Percentiles rank a stretch among this genome's conserved stretches.
These are phyloP conservation scores for Holtermannia corniformis DNA, from an alignment of 768 basidiomycete genomes.

Conservation along the genomic window DNA sequence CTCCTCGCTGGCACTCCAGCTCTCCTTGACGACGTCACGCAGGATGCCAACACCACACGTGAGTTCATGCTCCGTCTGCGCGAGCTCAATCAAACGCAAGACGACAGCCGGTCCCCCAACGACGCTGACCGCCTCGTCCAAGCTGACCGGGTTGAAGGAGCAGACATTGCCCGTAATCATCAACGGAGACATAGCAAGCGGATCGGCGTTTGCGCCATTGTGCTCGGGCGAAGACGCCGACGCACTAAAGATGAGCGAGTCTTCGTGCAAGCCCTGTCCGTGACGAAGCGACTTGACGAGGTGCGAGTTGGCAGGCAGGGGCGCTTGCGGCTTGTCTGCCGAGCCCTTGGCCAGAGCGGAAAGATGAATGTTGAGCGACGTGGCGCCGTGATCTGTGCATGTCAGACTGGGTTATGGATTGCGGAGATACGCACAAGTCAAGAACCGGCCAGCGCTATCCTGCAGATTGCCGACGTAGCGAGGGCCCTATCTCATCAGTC, in stretches of 20 bases:
- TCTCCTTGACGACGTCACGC: conserved; percentile 65
- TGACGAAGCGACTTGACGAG: conserved; percentile 35
- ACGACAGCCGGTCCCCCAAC: conserved; percentile 71
- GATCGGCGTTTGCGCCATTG: not conserved
- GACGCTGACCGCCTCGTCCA: conserved; percentile 70
- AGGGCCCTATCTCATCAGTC: conserved; percentile 25
- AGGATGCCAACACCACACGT: conserved; percentile 63
- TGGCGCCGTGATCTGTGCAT: conserved; percentile 33
- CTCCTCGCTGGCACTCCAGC: conserved; percentile 90
- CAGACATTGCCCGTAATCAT: conserved; percentile 15
- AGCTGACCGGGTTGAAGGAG: conserved; percentile 25
- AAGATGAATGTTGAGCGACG: conserved; percentile 38
- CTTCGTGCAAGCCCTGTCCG: conserved; percentile 30
- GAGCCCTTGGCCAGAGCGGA: conserved; percentile 20
- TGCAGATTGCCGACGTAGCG: conserved; percentile 37
- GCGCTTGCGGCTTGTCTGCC: conserved; percentile 24
- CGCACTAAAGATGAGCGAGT: conserved; percentile 27
- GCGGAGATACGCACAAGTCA: conserved; percentile 35
- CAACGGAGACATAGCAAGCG: too few relatives aligned
- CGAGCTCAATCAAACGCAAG: conserved; percentile 64
- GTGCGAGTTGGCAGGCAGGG: conserved; percentile 26
- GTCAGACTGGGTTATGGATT: too few relatives aligned
- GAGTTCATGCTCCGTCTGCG: conserved; percentile 68
- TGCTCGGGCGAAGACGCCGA: conserved; percentile 3
- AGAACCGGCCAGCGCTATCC: conserved; percentile 36